Evolutionary conservation across 345 rosid genomes (phyloP).

Genomic region (Zanthoxylum bungeanum): DNA sequence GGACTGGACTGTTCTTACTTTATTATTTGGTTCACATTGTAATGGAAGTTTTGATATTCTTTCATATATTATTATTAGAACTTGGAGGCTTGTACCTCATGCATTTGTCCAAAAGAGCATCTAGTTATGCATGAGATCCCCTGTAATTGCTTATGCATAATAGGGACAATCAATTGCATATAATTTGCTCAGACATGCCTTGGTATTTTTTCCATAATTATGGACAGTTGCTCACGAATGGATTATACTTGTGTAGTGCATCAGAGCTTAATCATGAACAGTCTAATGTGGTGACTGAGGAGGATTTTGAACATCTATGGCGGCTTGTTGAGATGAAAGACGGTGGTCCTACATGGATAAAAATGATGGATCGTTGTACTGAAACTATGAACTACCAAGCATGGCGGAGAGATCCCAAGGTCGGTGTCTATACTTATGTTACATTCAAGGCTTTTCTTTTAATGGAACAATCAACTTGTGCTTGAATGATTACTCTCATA

Average conservation of each 20-base stretch:
- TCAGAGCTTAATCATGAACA: constrained; percentile 31
- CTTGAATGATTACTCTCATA: neutral
- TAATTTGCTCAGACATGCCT: neutral
- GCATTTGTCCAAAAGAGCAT: neutral
- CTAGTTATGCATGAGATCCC: neutral
- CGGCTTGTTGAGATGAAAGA: constrained; percentile 67
- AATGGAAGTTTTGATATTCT: neutral
- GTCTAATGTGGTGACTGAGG: constrained; percentile 47
- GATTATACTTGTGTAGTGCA: constrained; percentile 25
- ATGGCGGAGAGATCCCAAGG: constrained; percentile 74
- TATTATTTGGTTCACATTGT: neutral
- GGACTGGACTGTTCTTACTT: neutral
- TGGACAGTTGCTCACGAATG: neutral
- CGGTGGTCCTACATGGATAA: constrained; percentile 70
- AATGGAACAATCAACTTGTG: neutral
- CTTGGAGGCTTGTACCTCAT: neutral
- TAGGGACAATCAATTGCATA: neutral
- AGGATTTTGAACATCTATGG: constrained; percentile 59
- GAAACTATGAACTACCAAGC: constrained; percentile 67
- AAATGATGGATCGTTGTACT: constrained; percentile 71
- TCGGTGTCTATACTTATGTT: constrained; percentile 7
- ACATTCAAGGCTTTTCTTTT: neutral
- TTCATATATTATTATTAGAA: neutral
- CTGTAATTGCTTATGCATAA: neutral
- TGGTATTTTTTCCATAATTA: neutral